Conservation (phyloP, 1,284 basidiomycete genomes). For the Trichosporon faecale region DNA sequence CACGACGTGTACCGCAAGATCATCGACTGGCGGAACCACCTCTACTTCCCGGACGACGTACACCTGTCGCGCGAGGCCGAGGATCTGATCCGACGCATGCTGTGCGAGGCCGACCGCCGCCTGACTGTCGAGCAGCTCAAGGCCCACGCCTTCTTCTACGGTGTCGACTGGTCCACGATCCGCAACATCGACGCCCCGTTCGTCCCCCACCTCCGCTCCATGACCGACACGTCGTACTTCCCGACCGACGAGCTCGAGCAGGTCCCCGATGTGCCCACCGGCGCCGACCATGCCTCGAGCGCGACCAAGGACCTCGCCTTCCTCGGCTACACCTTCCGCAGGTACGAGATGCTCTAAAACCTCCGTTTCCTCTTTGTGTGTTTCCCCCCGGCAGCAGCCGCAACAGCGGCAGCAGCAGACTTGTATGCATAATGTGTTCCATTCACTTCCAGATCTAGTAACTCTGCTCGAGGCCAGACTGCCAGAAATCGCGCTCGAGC, state of each 20-base stretch:
- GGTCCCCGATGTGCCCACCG: slow-evolving; percentile 59
- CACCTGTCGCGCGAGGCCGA: slow-evolving; percentile 90
- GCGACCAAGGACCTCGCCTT: slow-evolving; percentile 86
- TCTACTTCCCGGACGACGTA: slow-evolving; percentile 93
- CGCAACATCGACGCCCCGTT: slow-evolving; percentile 93
- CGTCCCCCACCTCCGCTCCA: slow-evolving; percentile 84
- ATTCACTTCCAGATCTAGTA: slow-evolving; percentile 11
- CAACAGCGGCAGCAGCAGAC: background rate
- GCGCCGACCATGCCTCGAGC: slow-evolving; percentile 64
- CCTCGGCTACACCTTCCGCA: slow-evolving; percentile 65
- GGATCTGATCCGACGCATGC: slow-evolving; percentile 73
- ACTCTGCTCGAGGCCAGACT: slow-evolving; percentile 52
- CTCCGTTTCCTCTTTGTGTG: background rate
- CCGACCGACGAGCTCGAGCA: slow-evolving; percentile 92
- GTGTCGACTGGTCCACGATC: slow-evolving; percentile 89
- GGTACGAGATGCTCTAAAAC: slow-evolving; percentile 49
- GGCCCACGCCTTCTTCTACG: slow-evolving; percentile 91
- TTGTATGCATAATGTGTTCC: slow-evolving; percentile 23
- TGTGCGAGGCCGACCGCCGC: slow-evolving; percentile 77
- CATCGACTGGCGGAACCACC: slow-evolving; percentile 87
- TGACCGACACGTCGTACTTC: slow-evolving; percentile 89
- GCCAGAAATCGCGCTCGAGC: slow-evolving; percentile 87
- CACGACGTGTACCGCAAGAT: slow-evolving; percentile 99
- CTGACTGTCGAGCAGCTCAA: slow-evolving; percentile 85
- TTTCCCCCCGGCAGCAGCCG: background rate